Conservation (phyloP, 164 flowering plant species). For the Echeveria elegans region DNA sequence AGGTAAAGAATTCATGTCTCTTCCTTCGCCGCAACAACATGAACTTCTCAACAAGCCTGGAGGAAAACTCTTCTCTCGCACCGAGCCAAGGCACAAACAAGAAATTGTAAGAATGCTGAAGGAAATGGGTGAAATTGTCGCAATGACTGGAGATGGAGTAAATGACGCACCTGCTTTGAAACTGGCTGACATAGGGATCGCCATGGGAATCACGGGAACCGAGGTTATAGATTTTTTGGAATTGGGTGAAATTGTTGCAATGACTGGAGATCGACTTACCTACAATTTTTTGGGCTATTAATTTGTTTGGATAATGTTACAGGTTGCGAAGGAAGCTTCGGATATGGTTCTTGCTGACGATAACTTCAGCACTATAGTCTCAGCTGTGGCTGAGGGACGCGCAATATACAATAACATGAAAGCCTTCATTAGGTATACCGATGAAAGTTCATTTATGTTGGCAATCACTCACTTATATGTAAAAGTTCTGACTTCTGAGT, state of each 20-base stretch:
- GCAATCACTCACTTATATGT: too few species aligned
- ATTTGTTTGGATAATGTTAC: conserved; percentile 1
- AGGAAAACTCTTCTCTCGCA: conserved; percentile 72
- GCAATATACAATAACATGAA: conserved; percentile 93
- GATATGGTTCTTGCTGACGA: conserved; percentile 98
- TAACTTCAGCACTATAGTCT: conserved; percentile 84
- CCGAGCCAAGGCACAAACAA: conserved; percentile 94
- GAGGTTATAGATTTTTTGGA: conserved; percentile 40
- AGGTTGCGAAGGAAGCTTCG: conserved; percentile 99
- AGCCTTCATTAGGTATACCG: conserved; percentile 75
- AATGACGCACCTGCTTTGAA: conserved; percentile 89
- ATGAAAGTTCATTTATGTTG: background rate
- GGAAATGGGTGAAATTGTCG: conserved; percentile 82
- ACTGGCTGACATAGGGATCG: conserved; percentile 92
- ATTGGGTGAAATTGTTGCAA: conserved; percentile 81
- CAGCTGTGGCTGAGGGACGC: conserved; percentile 96
- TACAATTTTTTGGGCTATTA: too few species aligned
- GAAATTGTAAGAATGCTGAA: conserved; percentile 86
- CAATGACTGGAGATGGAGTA: conserved; percentile 96
- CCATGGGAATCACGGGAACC: conserved; percentile 96
- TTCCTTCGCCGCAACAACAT: conserved; percentile 39
- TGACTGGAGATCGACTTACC: conserved; percentile 43
- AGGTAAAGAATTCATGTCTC: conserved; percentile 73
- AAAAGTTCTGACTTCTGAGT: background rate
- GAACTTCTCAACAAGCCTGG: conserved; percentile 58